A percentile compares a stretch with the other conserved stretches of the same genome.
Evolutionary conservation across 75 land plant species (phyloP).

Genomic region (Pinus taeda): DNA sequence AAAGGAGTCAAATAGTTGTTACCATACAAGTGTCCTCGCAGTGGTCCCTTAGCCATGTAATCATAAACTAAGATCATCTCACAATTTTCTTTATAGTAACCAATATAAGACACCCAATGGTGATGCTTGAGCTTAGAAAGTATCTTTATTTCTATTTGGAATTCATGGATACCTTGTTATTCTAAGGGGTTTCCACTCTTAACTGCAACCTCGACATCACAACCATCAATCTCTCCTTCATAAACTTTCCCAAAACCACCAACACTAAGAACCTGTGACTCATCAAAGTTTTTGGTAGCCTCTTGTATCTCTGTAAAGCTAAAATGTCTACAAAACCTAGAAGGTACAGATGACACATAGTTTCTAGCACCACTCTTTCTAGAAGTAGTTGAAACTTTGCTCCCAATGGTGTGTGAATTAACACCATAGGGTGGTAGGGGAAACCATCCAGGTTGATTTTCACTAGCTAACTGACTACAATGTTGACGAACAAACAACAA

Average conservation of each 20-base stretch:
- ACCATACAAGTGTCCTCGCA: slow-evolving; percentile 68
- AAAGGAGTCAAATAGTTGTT: slow-evolving; percentile 30
- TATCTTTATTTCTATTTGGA: slow-evolving; percentile 70
- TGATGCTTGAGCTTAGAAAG: slow-evolving; percentile 67
- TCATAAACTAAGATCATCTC: slow-evolving; percentile 88
- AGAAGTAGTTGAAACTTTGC: slow-evolving; percentile 20
- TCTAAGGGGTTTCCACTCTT: slow-evolving; percentile 60
- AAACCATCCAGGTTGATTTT: slow-evolving; percentile 24
- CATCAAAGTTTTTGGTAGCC: slow-evolving; percentile 45
- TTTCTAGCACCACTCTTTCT: slow-evolving; percentile 27
- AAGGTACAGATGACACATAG: slow-evolving; percentile 31
- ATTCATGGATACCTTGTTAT: slow-evolving; percentile 61
- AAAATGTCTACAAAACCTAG: slow-evolving; percentile 44
- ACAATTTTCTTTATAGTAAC: slow-evolving; percentile 66
- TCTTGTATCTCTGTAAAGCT: slow-evolving; percentile 31
- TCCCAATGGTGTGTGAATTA: slow-evolving; percentile 4
- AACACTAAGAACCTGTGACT: slow-evolving; percentile 35
- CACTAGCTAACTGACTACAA: background rate
- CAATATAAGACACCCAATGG: slow-evolving; percentile 73
- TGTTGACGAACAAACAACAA: background rate
- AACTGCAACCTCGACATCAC: slow-evolving; percentile 50
- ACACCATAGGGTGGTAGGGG: slow-evolving; percentile 32
- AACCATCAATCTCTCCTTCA: slow-evolving; percentile 44
- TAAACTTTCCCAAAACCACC: slow-evolving; percentile 65
- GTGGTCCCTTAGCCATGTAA: slow-evolving; percentile 83